These are phyloP conservation scores for Tolypocladium nubicola DNA, from an alignment of 2,329 filamentous ascomycete genomes.

Conservation along the genomic window DNA sequence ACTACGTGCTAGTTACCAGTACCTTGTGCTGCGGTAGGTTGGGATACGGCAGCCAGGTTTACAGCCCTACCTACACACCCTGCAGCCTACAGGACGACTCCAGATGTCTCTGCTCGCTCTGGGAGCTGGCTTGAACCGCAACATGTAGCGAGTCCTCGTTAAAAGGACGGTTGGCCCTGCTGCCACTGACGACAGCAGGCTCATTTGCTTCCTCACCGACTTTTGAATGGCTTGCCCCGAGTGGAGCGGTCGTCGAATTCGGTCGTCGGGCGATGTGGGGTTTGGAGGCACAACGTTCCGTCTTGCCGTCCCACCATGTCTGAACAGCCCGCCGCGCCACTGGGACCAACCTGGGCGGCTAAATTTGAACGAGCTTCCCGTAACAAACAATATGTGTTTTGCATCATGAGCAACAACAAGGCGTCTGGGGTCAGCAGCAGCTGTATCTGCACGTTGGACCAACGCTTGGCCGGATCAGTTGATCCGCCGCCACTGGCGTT, in stretches of 20 bases:
- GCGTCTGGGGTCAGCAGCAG: background rate
- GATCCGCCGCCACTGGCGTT: background rate
- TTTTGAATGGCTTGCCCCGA: conserved; percentile 14
- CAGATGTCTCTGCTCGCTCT: background rate
- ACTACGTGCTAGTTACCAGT: background rate
- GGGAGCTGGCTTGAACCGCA: background rate
- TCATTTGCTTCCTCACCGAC: conserved; percentile 15
- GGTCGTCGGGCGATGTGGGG: conserved; percentile 2
- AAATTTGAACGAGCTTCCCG: background rate
- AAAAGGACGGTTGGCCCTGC: background rate
- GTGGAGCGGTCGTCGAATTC: conserved; percentile 13
- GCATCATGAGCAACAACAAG: background rate
- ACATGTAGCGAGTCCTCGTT: background rate
- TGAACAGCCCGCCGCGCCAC: background rate
- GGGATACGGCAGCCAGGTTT: background rate
- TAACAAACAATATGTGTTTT: background rate
- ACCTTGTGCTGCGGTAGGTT: background rate
- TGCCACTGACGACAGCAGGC: background rate
- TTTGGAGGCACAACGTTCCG: background rate
- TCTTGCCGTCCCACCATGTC: conserved; percentile 2
- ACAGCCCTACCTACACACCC: background rate
- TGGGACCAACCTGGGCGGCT: background rate
- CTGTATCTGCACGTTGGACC: background rate
- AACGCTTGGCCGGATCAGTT: background rate
- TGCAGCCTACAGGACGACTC: background rate